phyloP scores from a whole-genome alignment of 2,329 filamentous ascomycete species.

The Scytalidium lignicola region DNA sequence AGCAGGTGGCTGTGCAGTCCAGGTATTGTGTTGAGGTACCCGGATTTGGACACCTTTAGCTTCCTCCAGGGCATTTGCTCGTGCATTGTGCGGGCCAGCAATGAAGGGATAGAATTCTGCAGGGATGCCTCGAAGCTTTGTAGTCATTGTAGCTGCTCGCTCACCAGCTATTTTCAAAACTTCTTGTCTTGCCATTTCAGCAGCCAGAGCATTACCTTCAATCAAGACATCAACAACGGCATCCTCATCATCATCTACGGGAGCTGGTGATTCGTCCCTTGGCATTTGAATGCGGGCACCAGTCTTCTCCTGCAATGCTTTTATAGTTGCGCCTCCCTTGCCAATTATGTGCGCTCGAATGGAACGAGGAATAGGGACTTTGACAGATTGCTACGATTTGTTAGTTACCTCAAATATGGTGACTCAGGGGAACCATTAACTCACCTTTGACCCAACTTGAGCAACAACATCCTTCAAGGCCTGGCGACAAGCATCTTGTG shows the following conservation, averaged over 20 bases:
- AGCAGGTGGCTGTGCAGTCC: slow-evolving; percentile 62
- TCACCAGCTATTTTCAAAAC: slow-evolving; percentile 87
- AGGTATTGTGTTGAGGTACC: slow-evolving; percentile 76
- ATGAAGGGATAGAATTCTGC: slow-evolving; percentile 95
- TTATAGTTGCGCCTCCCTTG: slow-evolving; percentile 83
- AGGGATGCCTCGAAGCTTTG: slow-evolving; percentile 78
- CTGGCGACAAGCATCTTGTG: slow-evolving; percentile 77
- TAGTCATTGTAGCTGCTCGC: slow-evolving; percentile 73
- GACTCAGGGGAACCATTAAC: slow-evolving; percentile 17
- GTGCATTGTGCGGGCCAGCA: slow-evolving; percentile 68
- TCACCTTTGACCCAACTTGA: slow-evolving; percentile 80
- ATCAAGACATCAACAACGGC: slow-evolving; percentile 79
- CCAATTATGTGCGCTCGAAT: slow-evolving; percentile 89
- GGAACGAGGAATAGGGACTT: slow-evolving; percentile 76
- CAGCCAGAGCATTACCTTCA: slow-evolving; percentile 86
- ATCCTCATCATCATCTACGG: slow-evolving; percentile 68
- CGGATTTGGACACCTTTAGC: slow-evolving; percentile 73
- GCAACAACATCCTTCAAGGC: slow-evolving; percentile 85
- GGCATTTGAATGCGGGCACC: slow-evolving; percentile 89
- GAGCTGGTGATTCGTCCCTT: slow-evolving; percentile 57
- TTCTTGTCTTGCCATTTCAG: slow-evolving; percentile 74
- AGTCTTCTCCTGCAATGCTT: slow-evolving; percentile 81
- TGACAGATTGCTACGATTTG: slow-evolving; percentile 53
- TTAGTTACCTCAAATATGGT: slow-evolving; percentile 10
- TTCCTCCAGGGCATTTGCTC: slow-evolving; percentile 63